Conservation (phyloP, 345 rosid genomes). For the Balakata baccata region DNA sequence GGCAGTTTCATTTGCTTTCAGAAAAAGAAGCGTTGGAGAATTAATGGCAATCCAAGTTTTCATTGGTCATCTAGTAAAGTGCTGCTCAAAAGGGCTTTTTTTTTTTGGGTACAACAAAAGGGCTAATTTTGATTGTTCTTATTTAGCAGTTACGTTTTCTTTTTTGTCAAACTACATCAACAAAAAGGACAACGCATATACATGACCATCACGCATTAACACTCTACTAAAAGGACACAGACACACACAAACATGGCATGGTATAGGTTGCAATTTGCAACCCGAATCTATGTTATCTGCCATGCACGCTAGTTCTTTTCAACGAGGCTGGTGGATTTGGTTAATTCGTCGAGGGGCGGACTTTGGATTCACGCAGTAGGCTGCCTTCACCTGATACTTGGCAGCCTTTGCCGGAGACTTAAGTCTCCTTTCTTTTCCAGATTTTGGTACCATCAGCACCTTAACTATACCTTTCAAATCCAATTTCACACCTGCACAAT, state of each 20-base stretch:
- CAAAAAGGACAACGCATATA: no score
- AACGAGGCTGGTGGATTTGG: slow-evolving; percentile 40
- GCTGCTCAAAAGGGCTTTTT: neutral
- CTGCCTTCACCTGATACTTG: slow-evolving; percentile 23
- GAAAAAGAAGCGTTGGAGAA: no score
- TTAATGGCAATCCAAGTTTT: no score
- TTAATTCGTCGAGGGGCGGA: slow-evolving; percentile 18
- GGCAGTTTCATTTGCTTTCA: no score
- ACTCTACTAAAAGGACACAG: neutral
- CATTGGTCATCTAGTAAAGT: no score
- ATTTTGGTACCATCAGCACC: slow-evolving; percentile 14
- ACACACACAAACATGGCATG: no score
- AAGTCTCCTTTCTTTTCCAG: slow-evolving; percentile 5
- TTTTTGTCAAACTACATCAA: neutral
- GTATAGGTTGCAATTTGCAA: no score
- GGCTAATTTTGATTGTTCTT: neutral
- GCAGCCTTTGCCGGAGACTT: slow-evolving; percentile 7
- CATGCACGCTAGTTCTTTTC: neutral
- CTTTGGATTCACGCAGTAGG: slow-evolving; percentile 1
- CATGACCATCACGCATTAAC: no score
- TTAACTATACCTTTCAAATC: slow-evolving; percentile 20
- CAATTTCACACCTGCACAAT: slow-evolving; percentile 1
- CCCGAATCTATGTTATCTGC: no score
- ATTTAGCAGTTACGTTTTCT: neutral
- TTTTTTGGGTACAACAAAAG: no score